phyloP scores from a whole-genome alignment of 371 early-diverging fungal species.

The Lichtheimia corymbifera region DNA sequence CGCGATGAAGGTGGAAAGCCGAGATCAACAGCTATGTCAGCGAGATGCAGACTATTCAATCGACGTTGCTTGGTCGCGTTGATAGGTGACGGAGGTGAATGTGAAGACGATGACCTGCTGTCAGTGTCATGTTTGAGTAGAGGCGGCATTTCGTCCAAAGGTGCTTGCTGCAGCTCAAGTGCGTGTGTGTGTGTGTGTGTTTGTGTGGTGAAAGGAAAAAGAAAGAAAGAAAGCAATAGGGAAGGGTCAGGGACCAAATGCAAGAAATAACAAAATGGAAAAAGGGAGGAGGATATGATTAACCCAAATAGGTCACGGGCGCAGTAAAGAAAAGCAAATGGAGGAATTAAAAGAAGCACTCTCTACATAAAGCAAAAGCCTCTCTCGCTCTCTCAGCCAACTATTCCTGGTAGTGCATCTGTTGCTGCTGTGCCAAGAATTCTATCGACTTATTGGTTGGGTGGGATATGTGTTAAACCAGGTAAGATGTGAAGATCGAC shows the following conservation, averaged over 20 bases:
- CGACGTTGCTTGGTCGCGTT: conserved; percentile 12
- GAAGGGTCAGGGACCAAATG: not conserved
- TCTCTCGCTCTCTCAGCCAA: not conserved
- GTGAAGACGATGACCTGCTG: conserved; percentile 6
- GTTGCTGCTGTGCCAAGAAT: not conserved
- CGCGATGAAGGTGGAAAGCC: conserved; percentile 11
- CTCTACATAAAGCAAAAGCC: not conserved
- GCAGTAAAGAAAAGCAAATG: not conserved
- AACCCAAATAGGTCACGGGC: conserved; percentile 7
- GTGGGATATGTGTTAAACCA: no score
- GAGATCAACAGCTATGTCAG: conserved; percentile 14
- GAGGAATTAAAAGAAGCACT: no score
- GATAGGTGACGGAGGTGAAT: conserved; percentile 7
- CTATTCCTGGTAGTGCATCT: not conserved
- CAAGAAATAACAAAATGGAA: not conserved
- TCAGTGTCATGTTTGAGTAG: conserved; percentile 10
- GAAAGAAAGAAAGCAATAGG: conserved; percentile 1
- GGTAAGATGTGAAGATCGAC: no score
- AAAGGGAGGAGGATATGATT: not conserved
- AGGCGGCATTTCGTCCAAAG: conserved; percentile 3
- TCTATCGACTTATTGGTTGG: not conserved
- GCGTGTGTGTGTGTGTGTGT: no score
- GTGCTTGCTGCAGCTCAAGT: not conserved
- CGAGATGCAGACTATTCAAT: conserved; percentile 12
- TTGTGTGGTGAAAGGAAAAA: not conserved